A percentile compares a stretch with the other conserved stretches of the same genome.
Conservation (phyloP, 139 green algal species). For the Asterochloris erici region DNA sequence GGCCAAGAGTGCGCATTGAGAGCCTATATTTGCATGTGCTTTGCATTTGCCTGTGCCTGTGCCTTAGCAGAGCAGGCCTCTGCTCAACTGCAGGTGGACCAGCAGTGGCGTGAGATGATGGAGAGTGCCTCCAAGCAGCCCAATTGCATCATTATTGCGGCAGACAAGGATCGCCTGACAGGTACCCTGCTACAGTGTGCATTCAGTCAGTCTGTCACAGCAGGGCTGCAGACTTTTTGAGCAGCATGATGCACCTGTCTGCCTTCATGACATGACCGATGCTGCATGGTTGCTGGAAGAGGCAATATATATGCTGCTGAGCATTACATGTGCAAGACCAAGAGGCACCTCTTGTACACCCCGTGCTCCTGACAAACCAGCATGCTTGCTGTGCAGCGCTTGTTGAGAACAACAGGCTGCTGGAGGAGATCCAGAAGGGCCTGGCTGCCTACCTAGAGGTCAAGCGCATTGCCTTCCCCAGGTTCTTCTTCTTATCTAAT, state of each 20-base stretch:
- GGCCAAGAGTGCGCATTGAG: no score
- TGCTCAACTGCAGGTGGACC: slow-evolving; percentile 35
- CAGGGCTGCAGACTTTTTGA: no score
- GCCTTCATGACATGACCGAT: no score
- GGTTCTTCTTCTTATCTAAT: slow-evolving; percentile 83
- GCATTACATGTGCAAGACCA: no score
- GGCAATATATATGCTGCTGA: no score
- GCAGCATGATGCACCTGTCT: no score
- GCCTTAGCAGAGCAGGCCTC: no score
- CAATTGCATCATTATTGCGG: slow-evolving; percentile 46
- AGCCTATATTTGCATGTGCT: neutral
- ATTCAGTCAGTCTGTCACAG: no score
- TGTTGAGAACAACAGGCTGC: slow-evolving; percentile 57
- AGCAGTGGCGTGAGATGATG: slow-evolving; percentile 68
- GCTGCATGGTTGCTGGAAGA: no score
- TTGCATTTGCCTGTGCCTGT: neutral
- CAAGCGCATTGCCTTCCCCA: slow-evolving; percentile 75
- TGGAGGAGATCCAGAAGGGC: slow-evolving; percentile 78
- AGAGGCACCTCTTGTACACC: no score
- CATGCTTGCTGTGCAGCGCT: slow-evolving; percentile 26
- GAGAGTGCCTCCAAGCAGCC: slow-evolving; percentile 45
- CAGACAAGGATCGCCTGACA: slow-evolving; percentile 53
- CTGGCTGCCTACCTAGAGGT: slow-evolving; percentile 80
- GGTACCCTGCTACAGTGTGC: no score
- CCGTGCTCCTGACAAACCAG: no score